Base-by-base conservation (phyloP, 1,284 basidiomycete genomes). In the Naganishia liquefaciens region DNA sequence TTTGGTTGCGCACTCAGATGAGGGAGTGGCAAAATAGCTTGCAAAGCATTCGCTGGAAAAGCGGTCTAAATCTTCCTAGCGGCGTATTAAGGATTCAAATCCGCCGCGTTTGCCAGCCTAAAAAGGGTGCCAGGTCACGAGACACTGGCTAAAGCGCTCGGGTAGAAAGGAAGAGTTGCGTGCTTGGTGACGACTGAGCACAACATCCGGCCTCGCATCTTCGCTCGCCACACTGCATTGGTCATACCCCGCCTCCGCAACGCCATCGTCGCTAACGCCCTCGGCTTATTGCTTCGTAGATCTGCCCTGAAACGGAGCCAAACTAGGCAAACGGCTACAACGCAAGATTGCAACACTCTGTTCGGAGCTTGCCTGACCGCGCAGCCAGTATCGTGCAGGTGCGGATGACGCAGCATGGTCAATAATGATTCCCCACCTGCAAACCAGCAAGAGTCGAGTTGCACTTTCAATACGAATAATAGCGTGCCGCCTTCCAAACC, bases 341-440 rank as follows among this genome's bases (percentile, higher is more conserved):
- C 51, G 51, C 51, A 33, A 39, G 51, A 53, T 53, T 53, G 30
- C 37, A 57, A 37, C 54, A 39, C 54, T 42, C 27, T 39, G 40
- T 60, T 60, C 57, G 33, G 33, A 60, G 43, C 30, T 46, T 23
- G 44, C 51, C 30, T 53, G 39, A 19, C 28, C n/a, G 51, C 51
- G 13, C 33, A 21, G 46, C n/a, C 21, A 21, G 46, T 23, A 47
- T 10, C 19, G 19, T 11, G 21, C 7, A 15, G 19, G 21, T 27
- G 17, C 13, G 47, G 47, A 27, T 33, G 19, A 25, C 4, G 11
- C 57, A 60, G 5, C 15, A 60, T 60, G 57, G 57, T 60, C 37
- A 60, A 42, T 27, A 39, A 50, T 27, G 21, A 33, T 43, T 42
- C 39, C 28, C 43, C 33, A 15, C 27, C 28, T 44, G 54, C 15